Base-by-base conservation (phyloP, 2,329 filamentous ascomycete genomes). In the Botrytis paeoniae region DNA sequence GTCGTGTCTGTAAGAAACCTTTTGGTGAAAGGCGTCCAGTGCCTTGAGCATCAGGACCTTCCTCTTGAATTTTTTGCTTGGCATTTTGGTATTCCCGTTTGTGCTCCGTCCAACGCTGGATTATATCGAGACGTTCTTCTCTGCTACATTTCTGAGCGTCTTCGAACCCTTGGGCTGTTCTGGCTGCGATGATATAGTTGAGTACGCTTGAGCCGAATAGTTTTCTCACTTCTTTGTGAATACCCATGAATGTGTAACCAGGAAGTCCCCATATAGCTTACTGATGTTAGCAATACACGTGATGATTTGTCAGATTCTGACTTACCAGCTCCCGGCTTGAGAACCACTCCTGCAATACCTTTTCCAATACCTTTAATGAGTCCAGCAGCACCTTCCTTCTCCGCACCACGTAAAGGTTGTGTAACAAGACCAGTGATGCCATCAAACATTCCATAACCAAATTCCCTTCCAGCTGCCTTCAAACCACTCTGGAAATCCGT, bases 221-320 rank as follows among this genome's bases (percentile, higher is more conserved):
- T 75, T 91, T 93, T 75, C 90, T 87, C 70, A 96, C 86, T 80
- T 95, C 92, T 59, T 92, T 92, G 78, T 95, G 90, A 1, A 96
- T 85, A 3, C 94, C 94, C 80, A 95, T 93, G 85, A 95, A 92
- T 5, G 93, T 88, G 79, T 96, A 97, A 8, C 91, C 94, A 0
- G 93, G 93, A 6, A 97, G 82, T 1, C 89, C 88, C 88, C 89
- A 93, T 25, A 92, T 81, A 9, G 87, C 89, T 86, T 73, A 39
- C 57, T 62, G 7, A 25, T 41, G 72, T 74, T 48, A 75, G 54
- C 57, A 32, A 76, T 68, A n/a, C 9, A 61, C 8, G 29, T 16
- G 29, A 41, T 20, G 4, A 43, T 37, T 51, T 37, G 6, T 18
- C 3, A 71, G 43, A 69, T 37, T 37, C 25, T 7, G n/a, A 68